Percentiles rank a stretch among this genome's conserved stretches.
phyloP scores from a whole-genome alignment of 441 rosid genomes.

The Gossypium trilobum region DNA sequence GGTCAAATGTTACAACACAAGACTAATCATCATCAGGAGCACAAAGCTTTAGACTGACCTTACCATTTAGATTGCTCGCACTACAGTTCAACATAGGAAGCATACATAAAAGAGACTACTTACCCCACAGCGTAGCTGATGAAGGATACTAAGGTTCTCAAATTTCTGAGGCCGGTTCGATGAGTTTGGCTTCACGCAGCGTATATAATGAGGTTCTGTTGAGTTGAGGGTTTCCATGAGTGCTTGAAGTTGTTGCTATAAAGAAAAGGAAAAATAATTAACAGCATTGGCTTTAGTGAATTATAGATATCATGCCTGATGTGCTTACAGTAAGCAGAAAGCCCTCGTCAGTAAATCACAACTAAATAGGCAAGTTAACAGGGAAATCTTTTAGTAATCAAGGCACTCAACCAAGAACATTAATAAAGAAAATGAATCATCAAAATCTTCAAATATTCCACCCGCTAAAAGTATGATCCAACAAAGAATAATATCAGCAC shows the following conservation, averaged over 20 bases:
- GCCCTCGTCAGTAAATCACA: neutral
- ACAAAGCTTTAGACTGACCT: neutral
- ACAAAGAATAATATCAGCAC: neutral
- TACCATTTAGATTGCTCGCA: neutral
- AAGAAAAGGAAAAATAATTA: conserved; percentile 18
- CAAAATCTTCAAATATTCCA: neutral
- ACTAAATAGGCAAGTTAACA: conserved; percentile 3
- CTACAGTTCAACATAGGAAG: neutral
- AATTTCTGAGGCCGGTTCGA: conserved; percentile 77
- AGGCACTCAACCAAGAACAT: neutral
- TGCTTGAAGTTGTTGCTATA: conserved; percentile 96
- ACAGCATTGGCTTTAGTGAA: conserved; percentile 17
- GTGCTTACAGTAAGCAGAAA: conserved; percentile 1
- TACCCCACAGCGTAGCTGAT: conserved; percentile 97
- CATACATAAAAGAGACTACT: conserved; percentile 26
- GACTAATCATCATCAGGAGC: neutral
- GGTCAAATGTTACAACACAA: neutral
- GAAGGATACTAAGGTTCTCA: conserved; percentile 74
- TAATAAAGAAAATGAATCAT: conserved; percentile 2
- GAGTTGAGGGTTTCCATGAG: conserved; percentile 89
- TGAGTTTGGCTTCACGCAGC: conserved; percentile 97
- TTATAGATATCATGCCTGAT: neutral
- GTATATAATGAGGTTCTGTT: conserved; percentile 94
- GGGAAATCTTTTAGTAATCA: neutral
- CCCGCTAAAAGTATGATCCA: neutral